These are phyloP conservation scores for Trichomonascaceae sp. DNA, from an alignment of 1,139 yeast species.

Conservation along the genomic window DNA sequence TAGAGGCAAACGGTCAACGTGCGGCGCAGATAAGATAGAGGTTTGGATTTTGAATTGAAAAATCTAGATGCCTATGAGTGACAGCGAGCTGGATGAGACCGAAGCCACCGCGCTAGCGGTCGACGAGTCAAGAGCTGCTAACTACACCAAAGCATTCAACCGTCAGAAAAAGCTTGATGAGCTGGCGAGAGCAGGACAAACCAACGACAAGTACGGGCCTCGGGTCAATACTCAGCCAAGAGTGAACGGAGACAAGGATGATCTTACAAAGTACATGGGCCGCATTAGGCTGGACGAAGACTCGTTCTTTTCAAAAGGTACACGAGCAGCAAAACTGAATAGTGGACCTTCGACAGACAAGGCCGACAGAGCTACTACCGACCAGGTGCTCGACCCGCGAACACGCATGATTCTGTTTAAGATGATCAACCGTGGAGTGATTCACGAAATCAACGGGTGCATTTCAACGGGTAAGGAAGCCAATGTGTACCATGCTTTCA, in stretches of 20 bases:
- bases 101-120: constrained; percentile 2
- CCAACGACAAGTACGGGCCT: constrained; percentile 7
- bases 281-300: constrained; percentile 17
- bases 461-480: constrained; percentile 97
- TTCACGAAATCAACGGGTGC: constrained; percentile 85
- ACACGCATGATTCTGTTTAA: constrained; percentile 75
- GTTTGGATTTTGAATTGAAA: too few species aligned
- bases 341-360: constrained; percentile 40
- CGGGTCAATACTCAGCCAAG: constrained; percentile 10
- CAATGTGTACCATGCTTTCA: constrained; percentile 86
- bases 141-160: constrained; percentile 15
- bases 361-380: constrained; percentile 91
- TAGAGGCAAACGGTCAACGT: too few species aligned
- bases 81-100: background rate
- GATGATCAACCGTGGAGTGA: constrained; percentile 68
- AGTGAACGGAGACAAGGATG: constrained; percentile 9
- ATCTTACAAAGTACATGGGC: constrained; percentile 9
- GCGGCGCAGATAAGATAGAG: too few species aligned
- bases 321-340: constrained; percentile 19
- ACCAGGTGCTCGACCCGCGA: constrained; percentile 91
- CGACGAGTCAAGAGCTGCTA: constrained; percentile 9
- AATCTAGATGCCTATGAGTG: too few species aligned
- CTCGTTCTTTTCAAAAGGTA: constrained; percentile 19
- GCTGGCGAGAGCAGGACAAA: constrained; percentile 4
- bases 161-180: constrained; percentile 9